These are phyloP conservation scores for Elaeis oleifera DNA, from an alignment of 202 grass and related monocot genomes.

Conservation along the genomic window DNA sequence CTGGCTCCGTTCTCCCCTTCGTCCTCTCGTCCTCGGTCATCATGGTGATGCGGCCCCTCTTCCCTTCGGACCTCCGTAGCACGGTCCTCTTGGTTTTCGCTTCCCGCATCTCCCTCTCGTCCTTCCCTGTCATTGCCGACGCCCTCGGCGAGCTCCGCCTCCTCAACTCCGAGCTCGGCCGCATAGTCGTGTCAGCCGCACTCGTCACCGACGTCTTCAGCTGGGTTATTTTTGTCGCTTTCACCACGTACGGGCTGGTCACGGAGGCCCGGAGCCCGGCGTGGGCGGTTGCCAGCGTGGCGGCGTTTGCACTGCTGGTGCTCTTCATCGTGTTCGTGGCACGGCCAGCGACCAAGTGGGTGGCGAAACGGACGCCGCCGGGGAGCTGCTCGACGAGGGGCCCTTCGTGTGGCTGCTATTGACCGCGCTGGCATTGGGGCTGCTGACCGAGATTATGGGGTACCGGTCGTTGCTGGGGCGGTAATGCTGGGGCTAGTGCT, in stretches of 20 bases:
- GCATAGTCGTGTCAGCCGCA: slow-evolving; percentile 50
- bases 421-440: slow-evolving; percentile 30
- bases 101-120: slow-evolving; percentile 50
- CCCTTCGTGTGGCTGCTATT: slow-evolving; percentile 49
- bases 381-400: slow-evolving; percentile 46
- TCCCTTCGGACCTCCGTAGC: slow-evolving; percentile 23
- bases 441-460: slow-evolving; percentile 46
- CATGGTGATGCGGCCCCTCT: slow-evolving; percentile 25
- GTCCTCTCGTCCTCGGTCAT: slow-evolving; percentile 32
- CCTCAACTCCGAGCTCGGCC: slow-evolving; percentile 85
- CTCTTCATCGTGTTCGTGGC: slow-evolving; percentile 39
- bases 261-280: slow-evolving; percentile 23
- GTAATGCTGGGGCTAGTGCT: slow-evolving; percentile 57
- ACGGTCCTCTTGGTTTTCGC: slow-evolving; percentile 34
- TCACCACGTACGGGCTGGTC: slow-evolving; percentile 23
- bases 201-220: slow-evolving; percentile 51
- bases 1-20: slow-evolving; percentile 37
- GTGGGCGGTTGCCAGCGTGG: slow-evolving; percentile 31
- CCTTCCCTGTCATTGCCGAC: slow-evolving; percentile 56
- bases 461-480: slow-evolving; percentile 57
- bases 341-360: slow-evolving; percentile 36
- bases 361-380: slow-evolving; percentile 40
- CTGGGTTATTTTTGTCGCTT: slow-evolving; percentile 41
- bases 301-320: slow-evolving; percentile 30
- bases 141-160: slow-evolving; percentile 59